Percentiles rank a stretch among this genome's conserved stretches.
phyloP scores from a whole-genome alignment of 2,329 filamentous ascomycete species.

The Clonostachys solani region DNA sequence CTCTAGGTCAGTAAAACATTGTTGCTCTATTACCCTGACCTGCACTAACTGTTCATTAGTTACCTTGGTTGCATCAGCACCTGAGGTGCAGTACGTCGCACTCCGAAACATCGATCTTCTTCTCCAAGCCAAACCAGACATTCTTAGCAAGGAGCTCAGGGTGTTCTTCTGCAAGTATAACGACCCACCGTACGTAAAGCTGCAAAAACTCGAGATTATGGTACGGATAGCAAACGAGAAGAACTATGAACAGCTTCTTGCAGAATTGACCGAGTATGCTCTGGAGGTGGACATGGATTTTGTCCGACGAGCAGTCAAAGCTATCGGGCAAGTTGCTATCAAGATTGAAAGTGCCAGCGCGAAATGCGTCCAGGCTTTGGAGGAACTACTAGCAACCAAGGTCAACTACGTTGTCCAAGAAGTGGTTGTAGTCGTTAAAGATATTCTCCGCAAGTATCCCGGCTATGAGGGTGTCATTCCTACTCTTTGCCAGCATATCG shows the following conservation, averaged over 20 bases:
- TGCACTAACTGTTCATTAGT: constrained; percentile 46
- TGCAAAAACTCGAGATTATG: constrained; percentile 98
- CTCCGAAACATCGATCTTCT: constrained; percentile 94
- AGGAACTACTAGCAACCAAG: constrained; percentile 94
- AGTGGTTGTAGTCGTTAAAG: constrained; percentile 97
- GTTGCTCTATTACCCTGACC: too few relatives aligned
- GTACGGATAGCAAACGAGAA: constrained; percentile 96
- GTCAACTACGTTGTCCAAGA: constrained; percentile 99
- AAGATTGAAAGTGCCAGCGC: constrained; percentile 96
- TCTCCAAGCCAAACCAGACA: constrained; percentile 92
- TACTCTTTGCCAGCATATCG: constrained; percentile 92
- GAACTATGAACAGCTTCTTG: constrained; percentile 91
- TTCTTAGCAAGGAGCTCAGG: constrained; percentile 92
- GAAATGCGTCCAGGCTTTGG: constrained; percentile 88
- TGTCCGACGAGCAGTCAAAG: constrained; percentile 87
- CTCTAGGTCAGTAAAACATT: constrained; percentile 60
- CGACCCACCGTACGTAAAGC: constrained; percentile 94
- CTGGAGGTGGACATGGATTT: constrained; percentile 99
- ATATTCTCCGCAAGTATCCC: constrained; percentile 95
- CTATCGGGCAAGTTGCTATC: constrained; percentile 96
- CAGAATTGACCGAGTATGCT: constrained; percentile 95
- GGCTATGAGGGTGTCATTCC: constrained; percentile 98
- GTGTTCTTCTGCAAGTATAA: constrained; percentile 99
- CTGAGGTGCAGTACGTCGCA: constrained; percentile 97
- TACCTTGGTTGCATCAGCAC: constrained; percentile 89